Percentiles rank a stretch among this genome's conserved stretches.
phyloP scores from a whole-genome alignment of 805 yeast species.

The Kluyveromyces siamensis region DNA sequence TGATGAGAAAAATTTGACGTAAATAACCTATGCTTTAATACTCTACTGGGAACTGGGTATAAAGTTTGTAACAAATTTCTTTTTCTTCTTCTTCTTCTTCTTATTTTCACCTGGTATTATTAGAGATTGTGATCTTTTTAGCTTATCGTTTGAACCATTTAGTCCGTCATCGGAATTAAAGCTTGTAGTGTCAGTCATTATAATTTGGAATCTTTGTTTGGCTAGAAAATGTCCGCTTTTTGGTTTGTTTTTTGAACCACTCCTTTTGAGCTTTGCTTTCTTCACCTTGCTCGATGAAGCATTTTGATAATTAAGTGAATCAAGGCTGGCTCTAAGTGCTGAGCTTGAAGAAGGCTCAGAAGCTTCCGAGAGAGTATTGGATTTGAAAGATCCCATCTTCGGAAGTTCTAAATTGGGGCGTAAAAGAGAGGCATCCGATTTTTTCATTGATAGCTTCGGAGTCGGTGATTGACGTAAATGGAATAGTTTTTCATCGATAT shows the following conservation, averaged over 20 bases:
- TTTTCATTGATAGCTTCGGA: conserved; percentile 14
- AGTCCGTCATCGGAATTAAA: conserved; percentile 16
- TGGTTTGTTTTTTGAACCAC: neutral
- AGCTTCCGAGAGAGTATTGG: conserved; percentile 12
- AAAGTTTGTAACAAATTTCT: neutral
- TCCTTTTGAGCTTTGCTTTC: conserved; percentile 2
- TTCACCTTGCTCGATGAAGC: neutral
- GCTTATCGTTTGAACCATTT: conserved; percentile 7
- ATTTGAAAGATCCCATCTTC: conserved; percentile 29
- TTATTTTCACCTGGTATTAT: conserved; percentile 8
- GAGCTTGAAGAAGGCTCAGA: neutral
- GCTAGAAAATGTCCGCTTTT: neutral
- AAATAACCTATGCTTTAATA: neutral
- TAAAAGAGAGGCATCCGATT: neutral
- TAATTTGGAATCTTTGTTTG: conserved; percentile 27
- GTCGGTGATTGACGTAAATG: conserved; percentile 25
- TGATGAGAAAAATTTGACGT: neutral
- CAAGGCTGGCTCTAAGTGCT: neutral
- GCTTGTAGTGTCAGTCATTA: conserved; percentile 27
- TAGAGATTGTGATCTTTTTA: conserved; percentile 22
- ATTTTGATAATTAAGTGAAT: neutral
- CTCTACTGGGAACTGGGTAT: conserved; percentile 4
- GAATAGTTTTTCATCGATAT: conserved; percentile 15
- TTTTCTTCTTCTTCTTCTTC: conserved; percentile 2
- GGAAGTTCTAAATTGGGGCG: conserved; percentile 20